Percentiles rank a stretch among this genome's conserved stretches.
Conservation (phyloP, 768 basidiomycete genomes). For the Mycena leptocephala region DNA sequence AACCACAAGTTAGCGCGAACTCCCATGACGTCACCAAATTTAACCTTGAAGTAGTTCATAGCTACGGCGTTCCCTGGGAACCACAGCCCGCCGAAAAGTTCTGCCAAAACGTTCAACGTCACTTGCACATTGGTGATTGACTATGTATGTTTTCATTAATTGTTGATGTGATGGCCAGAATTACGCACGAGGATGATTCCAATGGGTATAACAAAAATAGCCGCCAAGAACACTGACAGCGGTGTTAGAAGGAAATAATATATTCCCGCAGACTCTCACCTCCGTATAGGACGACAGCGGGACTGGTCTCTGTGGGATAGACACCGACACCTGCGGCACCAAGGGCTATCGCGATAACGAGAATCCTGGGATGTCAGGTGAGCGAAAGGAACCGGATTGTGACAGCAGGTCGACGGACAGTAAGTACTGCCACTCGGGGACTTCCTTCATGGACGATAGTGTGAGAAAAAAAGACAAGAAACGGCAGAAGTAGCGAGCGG, state of each 20-base stretch:
- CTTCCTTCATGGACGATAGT: too few species aligned
- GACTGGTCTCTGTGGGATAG: slow-evolving; percentile 50
- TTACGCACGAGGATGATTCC: slow-evolving; percentile 45
- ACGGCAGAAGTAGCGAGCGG: too few species aligned
- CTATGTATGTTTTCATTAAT: not conserved
- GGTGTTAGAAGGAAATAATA: too few species aligned
- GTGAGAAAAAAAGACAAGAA: too few species aligned
- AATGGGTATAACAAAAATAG: slow-evolving; percentile 46
- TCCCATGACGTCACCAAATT: not conserved
- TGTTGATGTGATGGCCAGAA: not conserved
- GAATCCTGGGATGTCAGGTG: too few species aligned
- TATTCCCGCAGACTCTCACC: slow-evolving; percentile 1
- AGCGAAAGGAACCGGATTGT: too few species aligned
- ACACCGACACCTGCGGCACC: slow-evolving; percentile 48
- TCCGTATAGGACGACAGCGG: slow-evolving; percentile 44
- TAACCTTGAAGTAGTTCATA: slow-evolving; percentile 51
- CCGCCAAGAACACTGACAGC: slow-evolving; percentile 23
- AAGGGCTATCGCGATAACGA: slow-evolving; percentile 47
- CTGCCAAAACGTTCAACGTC: slow-evolving; percentile 55
- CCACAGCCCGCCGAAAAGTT: slow-evolving; percentile 49
- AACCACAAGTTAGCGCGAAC: not conserved
- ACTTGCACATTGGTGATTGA: slow-evolving; percentile 54
- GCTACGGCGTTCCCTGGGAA: slow-evolving; percentile 52
- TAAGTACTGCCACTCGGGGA: slow-evolving; percentile 64
- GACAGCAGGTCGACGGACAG: too few species aligned